These are phyloP conservation scores for Hibiscus syriacus DNA, from an alignment of 345 rosid species.

Conservation along the genomic window DNA sequence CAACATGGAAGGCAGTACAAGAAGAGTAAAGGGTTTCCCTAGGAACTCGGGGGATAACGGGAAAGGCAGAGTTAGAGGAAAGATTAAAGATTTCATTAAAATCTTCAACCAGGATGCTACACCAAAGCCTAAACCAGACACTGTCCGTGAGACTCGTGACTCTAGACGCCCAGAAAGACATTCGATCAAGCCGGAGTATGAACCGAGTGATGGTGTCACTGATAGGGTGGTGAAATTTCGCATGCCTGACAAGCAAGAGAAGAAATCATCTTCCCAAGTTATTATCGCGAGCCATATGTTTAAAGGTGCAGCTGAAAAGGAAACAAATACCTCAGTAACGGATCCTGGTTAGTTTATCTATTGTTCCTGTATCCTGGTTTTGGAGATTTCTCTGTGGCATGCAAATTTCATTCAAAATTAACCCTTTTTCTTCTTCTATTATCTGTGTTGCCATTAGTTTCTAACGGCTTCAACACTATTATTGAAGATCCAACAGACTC, in stretches of 20 bases:
- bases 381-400: background rate
- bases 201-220: constrained; percentile 16
- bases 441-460: constrained; percentile 13
- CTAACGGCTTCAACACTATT: constrained; percentile 20
- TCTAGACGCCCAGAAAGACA: constrained; percentile 33
- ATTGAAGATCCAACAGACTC: constrained; percentile 47
- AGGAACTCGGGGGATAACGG: constrained; percentile 21
- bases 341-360: constrained; percentile 34
- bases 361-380: background rate
- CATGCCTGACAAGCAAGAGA: constrained; percentile 13
- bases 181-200: constrained; percentile 15
- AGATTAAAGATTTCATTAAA: constrained; percentile 68
- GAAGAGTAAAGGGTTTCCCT: constrained; percentile 22
- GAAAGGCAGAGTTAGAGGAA: constrained; percentile 43
- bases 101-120: constrained; percentile 58
- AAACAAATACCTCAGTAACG: constrained; percentile 28
- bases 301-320: constrained; percentile 24
- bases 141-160: constrained; percentile 30
- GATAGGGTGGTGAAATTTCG: constrained; percentile 20
- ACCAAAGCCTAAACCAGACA: constrained; percentile 20
- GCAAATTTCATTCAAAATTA: too few relatives aligned
- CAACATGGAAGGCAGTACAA: constrained; percentile 20
- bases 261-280: constrained; percentile 16
- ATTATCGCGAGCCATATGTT: constrained; percentile 14
- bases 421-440: too few relatives aligned